Conservation (phyloP, 1,284 basidiomycete species). For the Sutorius eximius region DNA sequence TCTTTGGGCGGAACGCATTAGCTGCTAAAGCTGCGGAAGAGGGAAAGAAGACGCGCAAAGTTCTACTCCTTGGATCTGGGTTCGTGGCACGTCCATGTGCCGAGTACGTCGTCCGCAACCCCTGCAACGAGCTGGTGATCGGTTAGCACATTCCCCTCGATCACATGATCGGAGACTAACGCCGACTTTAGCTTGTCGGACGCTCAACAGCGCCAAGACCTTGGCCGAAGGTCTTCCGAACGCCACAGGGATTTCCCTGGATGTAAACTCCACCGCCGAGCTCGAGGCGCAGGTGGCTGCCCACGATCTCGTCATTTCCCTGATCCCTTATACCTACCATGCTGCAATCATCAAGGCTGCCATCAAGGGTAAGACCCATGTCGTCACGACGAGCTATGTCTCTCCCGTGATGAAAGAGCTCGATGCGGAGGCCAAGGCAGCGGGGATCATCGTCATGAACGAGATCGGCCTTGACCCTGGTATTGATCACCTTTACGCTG, state of each 20-base stretch:
- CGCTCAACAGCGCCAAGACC: conserved; percentile 70
- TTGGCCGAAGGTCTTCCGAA: conserved; percentile 71
- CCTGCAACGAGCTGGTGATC: conserved; percentile 84
- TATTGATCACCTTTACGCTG: conserved; percentile 92
- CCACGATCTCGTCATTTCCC: conserved; percentile 93
- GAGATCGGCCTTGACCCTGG: conserved; percentile 98
- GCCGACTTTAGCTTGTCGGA: conserved; percentile 71
- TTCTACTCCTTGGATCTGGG: conserved; percentile 92
- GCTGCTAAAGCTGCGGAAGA: conserved; percentile 25
- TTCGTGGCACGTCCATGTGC: conserved; percentile 94
- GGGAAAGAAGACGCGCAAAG: conserved; percentile 47
- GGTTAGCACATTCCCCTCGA: conserved; percentile 41
- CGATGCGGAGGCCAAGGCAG: conserved; percentile 80
- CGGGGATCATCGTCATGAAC: conserved; percentile 95
- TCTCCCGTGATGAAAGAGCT: conserved; percentile 88
- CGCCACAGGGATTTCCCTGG: conserved; percentile 77
- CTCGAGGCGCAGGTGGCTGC: conserved; percentile 82
- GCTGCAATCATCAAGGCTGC: conserved; percentile 91
- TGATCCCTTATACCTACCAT: conserved; percentile 96
- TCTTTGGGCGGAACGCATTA: conserved; percentile 57
- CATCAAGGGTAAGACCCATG: conserved; percentile 92
- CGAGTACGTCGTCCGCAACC: conserved; percentile 87
- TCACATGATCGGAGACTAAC: conserved; percentile 8
- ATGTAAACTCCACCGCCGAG: conserved; percentile 73
- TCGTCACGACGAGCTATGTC: conserved; percentile 97